Conservation (phyloP, 2,329 filamentous ascomycete genomes). For the Microcyclospora pomicola region DNA sequence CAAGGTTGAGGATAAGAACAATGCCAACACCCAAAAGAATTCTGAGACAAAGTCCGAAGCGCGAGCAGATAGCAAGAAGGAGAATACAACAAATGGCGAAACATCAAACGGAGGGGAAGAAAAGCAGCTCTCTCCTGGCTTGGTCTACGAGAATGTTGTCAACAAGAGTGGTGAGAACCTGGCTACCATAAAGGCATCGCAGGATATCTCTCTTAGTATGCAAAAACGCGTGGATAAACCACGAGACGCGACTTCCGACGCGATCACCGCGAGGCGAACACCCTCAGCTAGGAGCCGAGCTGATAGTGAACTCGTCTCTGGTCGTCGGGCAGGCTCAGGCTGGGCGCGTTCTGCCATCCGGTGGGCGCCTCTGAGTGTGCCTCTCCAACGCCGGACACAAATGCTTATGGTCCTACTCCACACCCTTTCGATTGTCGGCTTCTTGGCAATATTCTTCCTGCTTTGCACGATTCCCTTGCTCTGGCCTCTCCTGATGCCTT, state of each 20-base stretch:
- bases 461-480: slow-evolving; percentile 80
- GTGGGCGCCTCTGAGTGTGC: slow-evolving; percentile 72
- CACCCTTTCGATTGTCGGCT: slow-evolving; percentile 34
- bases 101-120: neutral
- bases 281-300: slow-evolving; percentile 3
- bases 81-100: neutral
- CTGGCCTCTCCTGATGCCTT: slow-evolving; percentile 68
- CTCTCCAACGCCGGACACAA: slow-evolving; percentile 37
- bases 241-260: slow-evolving; percentile 1
- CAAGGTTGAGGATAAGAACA: neutral
- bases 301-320: slow-evolving; percentile 34
- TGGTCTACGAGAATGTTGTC: slow-evolving; percentile 31
- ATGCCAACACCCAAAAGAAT: neutral
- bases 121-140: slow-evolving; percentile 1
- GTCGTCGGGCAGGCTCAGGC: slow-evolving; percentile 38
- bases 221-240: slow-evolving; percentile 23
- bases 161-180: slow-evolving; percentile 33
- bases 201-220: slow-evolving; percentile 10
- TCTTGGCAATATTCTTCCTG: slow-evolving; percentile 72
- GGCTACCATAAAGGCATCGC: slow-evolving; percentile 14
- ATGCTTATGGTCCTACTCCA: slow-evolving; percentile 36
- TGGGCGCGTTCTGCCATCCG: slow-evolving; percentile 48
- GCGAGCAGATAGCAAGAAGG: neutral
- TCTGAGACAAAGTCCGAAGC: neutral
- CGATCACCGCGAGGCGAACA: slow-evolving; percentile 6